A percentile compares a stretch with the other conserved stretches of the same genome.
Evolutionary conservation across 495 filamentous ascomycete genomes (phyloP).

Genomic region (Cryomyces antarcticus): DNA sequence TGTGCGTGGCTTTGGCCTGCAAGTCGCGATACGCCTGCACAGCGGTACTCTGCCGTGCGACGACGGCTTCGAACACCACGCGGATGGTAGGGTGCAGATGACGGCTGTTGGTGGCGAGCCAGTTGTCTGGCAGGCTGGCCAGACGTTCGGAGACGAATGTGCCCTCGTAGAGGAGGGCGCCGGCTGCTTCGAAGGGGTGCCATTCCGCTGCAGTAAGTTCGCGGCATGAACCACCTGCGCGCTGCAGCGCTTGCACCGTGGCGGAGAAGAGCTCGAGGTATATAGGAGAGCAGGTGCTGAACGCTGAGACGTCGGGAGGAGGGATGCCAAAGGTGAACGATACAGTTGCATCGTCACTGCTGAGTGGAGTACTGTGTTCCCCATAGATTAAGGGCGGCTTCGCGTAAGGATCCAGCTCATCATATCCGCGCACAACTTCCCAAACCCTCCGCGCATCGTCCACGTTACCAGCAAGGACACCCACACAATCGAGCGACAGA

Average conservation of each 20-base stretch:
- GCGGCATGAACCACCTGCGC: too few relatives aligned
- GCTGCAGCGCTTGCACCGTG: too few relatives aligned
- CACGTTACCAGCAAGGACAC: conserved; percentile 42
- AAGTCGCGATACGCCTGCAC: conserved; percentile 34
- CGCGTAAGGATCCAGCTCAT: conserved; percentile 60
- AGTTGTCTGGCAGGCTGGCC: conserved; percentile 24
- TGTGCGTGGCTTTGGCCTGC: conserved; percentile 27
- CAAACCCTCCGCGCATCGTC: conserved; percentile 28
- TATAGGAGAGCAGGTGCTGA: too few relatives aligned
- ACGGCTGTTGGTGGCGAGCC: conserved; percentile 18
- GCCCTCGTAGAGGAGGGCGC: conserved; percentile 35
- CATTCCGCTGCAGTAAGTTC: conserved; percentile 20
- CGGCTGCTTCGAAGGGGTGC: conserved; percentile 30
- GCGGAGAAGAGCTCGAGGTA: too few relatives aligned
- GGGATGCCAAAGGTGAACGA: too few relatives aligned
- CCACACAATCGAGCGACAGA: conserved; percentile 88
- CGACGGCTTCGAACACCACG: conserved; percentile 27
- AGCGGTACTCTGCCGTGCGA: conserved; percentile 25
- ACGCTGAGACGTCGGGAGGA: too few relatives aligned
- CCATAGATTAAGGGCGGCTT: conserved; percentile 19
- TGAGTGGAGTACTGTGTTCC: too few relatives aligned
- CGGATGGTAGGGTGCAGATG: conserved; percentile 35
- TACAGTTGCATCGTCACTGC: too few relatives aligned
- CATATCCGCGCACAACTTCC: conserved; percentile 31
- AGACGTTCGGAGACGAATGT: conserved; percentile 36